These are phyloP conservation scores for Cryptosporidium ubiquitum DNA, from an alignment of 169 alveolate genomes.

Conservation along the genomic window DNA sequence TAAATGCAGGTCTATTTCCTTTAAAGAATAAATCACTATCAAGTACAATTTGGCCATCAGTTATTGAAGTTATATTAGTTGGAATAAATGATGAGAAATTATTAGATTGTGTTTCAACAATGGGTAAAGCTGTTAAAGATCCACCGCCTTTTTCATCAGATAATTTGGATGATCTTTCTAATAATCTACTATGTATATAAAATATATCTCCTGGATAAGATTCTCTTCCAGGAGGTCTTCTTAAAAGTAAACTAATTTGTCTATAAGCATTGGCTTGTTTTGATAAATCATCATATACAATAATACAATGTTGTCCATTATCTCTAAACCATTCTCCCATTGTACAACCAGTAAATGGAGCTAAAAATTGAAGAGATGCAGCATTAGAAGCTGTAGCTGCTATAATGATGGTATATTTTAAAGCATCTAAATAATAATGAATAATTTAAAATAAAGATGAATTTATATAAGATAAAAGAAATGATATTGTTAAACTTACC, in stretches of 20 bases:
- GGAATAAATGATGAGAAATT: slow-evolving; percentile 99
- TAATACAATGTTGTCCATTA: slow-evolving; percentile 95
- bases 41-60: slow-evolving; percentile 97
- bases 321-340: slow-evolving; percentile 98
- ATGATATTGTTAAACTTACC: slow-evolving; percentile 80
- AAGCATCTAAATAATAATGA: slow-evolving; percentile 1
- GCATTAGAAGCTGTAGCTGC: slow-evolving; percentile 99
- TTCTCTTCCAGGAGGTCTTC: slow-evolving; percentile 97
- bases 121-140: slow-evolving; percentile 96
- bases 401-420: slow-evolving; percentile 94
- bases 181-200: slow-evolving; percentile 95
- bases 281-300: slow-evolving; percentile 96
- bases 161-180: slow-evolving; percentile 98
- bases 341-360: slow-evolving; percentile 98
- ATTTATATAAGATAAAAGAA: not conserved
- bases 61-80: slow-evolving; percentile 96
- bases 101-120: slow-evolving; percentile 98
- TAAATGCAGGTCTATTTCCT: slow-evolving; percentile 98
- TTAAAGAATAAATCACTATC: slow-evolving; percentile 96
- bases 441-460: not conserved
- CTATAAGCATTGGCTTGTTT: slow-evolving; percentile 99
- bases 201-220: slow-evolving; percentile 98
- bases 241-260: slow-evolving; percentile 92
- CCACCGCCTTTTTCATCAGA: slow-evolving; percentile 94
- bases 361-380: slow-evolving; percentile 97